phyloP scores from a whole-genome alignment of 441 rosid species.

The Populus hybrid region DNA sequence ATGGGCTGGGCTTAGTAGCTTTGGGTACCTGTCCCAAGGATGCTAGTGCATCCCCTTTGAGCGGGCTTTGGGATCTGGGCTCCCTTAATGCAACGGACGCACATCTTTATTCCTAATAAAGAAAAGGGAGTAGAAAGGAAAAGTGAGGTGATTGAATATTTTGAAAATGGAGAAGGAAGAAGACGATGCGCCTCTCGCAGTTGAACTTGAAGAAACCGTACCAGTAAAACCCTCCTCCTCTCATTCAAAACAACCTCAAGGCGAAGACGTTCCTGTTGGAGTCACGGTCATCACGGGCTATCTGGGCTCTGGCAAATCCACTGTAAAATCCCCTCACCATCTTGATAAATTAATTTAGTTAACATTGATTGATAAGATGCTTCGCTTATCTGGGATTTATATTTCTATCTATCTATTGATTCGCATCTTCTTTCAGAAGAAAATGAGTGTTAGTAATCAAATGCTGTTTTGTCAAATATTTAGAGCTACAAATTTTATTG shows the following conservation, averaged over 20 bases:
- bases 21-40: too few species aligned
- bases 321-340: constrained; percentile 38
- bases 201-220: constrained; percentile 35
- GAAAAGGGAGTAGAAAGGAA: background rate
- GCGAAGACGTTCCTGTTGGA: constrained; percentile 53
- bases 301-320: constrained; percentile 97
- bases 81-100: background rate
- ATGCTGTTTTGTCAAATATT: too few species aligned
- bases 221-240: background rate
- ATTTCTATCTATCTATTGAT: too few species aligned
- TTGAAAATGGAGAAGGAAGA: constrained; percentile 60
- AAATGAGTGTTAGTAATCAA: background rate
- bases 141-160: background rate
- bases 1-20: background rate
- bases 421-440: background rate
- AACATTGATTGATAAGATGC: background rate
- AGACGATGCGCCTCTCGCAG: constrained; percentile 70
- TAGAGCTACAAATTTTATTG: background rate
- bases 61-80: too few species aligned
- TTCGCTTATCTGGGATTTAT: background rate
- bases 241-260: constrained; percentile 14
- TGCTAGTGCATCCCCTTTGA: background rate
- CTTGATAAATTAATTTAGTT: background rate
- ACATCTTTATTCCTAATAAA: background rate
- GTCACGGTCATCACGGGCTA: constrained; percentile 92